phyloP scores from a whole-genome alignment of 257 asterid species.

The Capsicum baccatum region DNA sequence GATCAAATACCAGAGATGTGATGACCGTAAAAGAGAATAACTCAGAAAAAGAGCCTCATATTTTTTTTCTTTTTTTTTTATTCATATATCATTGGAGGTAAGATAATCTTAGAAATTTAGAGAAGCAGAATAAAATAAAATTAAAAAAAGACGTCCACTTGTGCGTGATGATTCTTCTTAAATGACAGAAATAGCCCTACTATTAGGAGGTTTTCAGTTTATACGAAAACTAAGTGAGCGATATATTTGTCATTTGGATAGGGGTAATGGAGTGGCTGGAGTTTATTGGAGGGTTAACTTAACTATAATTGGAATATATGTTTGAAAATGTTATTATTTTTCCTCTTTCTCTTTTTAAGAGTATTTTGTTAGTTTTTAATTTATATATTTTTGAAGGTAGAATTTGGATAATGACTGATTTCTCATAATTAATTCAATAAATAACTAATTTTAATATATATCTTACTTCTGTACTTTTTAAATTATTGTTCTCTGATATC shows the following conservation, averaged over 20 bases:
- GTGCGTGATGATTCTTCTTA: not conserved
- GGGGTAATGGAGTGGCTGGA: not conserved
- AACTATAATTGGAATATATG: not conserved
- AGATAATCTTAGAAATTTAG: not conserved
- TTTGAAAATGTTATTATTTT: not conserved
- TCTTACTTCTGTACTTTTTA: no score
- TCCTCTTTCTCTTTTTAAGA: not conserved
- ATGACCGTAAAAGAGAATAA: constrained; percentile 10
- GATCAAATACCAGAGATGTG: constrained; percentile 20
- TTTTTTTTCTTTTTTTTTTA: not conserved
- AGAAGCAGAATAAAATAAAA: not conserved
- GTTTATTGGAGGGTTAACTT: constrained; percentile 17
- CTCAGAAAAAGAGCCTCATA: constrained; percentile 15
- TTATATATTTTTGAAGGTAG: no score
- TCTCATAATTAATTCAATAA: no score
- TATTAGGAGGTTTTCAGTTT: not conserved
- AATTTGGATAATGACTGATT: constrained; percentile 25
- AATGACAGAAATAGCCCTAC: constrained; percentile 8
- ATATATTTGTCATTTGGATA: not conserved
- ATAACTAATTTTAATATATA: no score
- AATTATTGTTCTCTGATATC: no score
- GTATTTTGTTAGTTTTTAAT: no score
- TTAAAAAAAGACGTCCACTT: not conserved
- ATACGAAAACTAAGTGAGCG: not conserved
- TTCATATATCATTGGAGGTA: constrained; percentile 3